These are phyloP conservation scores for Picochlorum costavermella DNA, from an alignment of 139 green algal genomes.

Conservation along the genomic window DNA sequence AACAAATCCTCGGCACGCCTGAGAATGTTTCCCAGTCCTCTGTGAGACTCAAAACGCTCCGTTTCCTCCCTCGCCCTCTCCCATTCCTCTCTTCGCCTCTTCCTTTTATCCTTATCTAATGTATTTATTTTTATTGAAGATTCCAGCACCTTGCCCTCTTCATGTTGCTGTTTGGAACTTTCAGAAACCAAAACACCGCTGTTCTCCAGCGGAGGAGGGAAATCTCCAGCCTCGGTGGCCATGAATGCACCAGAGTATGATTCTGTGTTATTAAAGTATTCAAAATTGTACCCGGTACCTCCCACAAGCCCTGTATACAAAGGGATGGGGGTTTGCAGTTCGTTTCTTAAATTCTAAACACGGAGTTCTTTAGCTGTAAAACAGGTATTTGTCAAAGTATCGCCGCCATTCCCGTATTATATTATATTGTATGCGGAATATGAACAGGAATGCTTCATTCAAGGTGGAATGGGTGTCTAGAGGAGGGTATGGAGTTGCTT, in stretches of 20 bases:
- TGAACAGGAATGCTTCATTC: too few species aligned
- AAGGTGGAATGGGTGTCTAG: too few species aligned
- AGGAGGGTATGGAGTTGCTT: too few species aligned
- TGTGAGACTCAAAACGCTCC: conserved; percentile 29
- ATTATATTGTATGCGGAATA: too few species aligned
- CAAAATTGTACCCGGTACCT: too few species aligned
- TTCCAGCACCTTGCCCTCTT: background rate
- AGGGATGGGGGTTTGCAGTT: too few species aligned
- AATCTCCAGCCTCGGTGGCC: conserved; percentile 3
- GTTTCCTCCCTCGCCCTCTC: conserved; percentile 7
- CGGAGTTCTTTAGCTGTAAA: too few species aligned
- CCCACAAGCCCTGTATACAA: too few species aligned
- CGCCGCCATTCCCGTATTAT: too few species aligned
- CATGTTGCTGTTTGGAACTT: background rate
- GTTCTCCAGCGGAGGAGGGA: background rate
- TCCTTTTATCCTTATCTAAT: conserved; percentile 3
- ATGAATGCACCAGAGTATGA: background rate
- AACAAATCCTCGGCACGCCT: background rate
- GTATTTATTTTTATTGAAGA: background rate
- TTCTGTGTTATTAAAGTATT: background rate
- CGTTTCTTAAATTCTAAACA: too few species aligned
- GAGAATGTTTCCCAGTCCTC: conserved; percentile 27
- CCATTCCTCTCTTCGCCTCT: conserved; percentile 13
- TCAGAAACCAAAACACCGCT: background rate
- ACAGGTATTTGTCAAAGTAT: too few species aligned